Evolutionary conservation across 2,329 filamentous ascomycete species (phyloP).

Genomic region (Stylonectria norvegica): DNA sequence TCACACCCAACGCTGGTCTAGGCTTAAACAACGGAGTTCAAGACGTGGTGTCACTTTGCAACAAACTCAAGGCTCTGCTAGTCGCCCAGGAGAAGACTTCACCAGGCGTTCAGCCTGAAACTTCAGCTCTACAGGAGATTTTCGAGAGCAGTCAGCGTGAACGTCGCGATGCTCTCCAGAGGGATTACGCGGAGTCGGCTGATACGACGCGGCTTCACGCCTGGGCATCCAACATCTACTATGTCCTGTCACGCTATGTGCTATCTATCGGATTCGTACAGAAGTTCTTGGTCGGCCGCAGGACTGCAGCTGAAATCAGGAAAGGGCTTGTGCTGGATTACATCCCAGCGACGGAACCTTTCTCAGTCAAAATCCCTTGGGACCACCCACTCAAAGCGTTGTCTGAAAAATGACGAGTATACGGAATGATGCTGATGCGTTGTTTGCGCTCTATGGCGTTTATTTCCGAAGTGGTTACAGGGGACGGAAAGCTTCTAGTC

Average conservation of each 20-base stretch:
- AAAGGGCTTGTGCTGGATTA: background rate
- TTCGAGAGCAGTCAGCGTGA: background rate
- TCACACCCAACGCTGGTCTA: conserved; percentile 31
- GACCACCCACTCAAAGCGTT: too few relatives aligned
- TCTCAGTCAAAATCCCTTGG: background rate
- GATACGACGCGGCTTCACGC: background rate
- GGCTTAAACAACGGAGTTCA: conserved; percentile 32
- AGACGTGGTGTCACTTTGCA: conserved; percentile 22
- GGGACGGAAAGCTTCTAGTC: too few relatives aligned
- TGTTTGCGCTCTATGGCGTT: too few relatives aligned
- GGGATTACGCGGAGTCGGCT: background rate
- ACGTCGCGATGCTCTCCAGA: background rate
- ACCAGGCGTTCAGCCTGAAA: background rate
- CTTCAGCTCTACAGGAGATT: background rate
- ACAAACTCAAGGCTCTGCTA: conserved; percentile 1
- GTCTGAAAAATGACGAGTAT: too few relatives aligned
- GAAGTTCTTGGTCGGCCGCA: background rate
- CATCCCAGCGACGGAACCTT: background rate
- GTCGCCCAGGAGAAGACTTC: too few relatives aligned
- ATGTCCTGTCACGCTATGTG: background rate
- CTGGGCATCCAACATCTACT: background rate
- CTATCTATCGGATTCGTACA: background rate
- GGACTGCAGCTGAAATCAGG: background rate
- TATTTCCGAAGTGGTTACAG: too few relatives aligned
- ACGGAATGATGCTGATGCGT: too few relatives aligned